Percentiles rank a stretch among this genome's conserved stretches.
Evolutionary conservation across 805 yeast genomes (phyloP).

Genomic region (Candida ponderosae): DNA sequence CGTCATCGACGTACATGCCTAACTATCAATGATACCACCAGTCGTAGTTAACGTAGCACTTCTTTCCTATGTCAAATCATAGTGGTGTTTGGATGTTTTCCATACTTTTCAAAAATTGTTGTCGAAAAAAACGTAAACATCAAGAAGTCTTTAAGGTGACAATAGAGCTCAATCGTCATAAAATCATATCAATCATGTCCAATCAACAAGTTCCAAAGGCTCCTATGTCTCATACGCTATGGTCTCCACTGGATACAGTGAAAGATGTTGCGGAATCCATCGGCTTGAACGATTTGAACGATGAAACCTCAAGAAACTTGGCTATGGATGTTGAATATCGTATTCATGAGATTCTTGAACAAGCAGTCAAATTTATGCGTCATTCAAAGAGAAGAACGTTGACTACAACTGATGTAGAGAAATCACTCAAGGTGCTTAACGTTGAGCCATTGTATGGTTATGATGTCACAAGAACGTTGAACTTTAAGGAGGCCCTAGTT

Average conservation of each 20-base stretch:
- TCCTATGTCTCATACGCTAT: conserved; percentile 78
- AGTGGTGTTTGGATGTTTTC: no score
- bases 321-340: conserved; percentile 99
- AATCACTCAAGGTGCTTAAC: conserved; percentile 78
- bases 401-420: conserved; percentile 72
- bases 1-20: no score
- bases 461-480: conserved; percentile 57
- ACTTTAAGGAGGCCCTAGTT: conserved; percentile 80
- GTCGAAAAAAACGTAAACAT: no score
- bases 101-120: no score
- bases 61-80: no score
- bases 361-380: conserved; percentile 92
- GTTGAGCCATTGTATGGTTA: conserved; percentile 93
- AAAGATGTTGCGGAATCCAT: conserved; percentile 91
- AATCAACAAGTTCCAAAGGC: conserved; percentile 23
- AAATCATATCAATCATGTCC: no score
- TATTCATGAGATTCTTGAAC: conserved; percentile 90
- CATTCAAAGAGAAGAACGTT: conserved; percentile 82
- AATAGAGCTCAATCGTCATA: no score
- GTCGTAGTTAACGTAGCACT: no score
- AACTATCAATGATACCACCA: no score
- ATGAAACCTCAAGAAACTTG: conserved; percentile 86
- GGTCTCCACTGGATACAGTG: conserved; percentile 98
- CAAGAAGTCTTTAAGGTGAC: no score
- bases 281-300: conserved; percentile 71